Evolutionary conservation across 2,329 filamentous ascomycete genomes (phyloP).

Genomic region (Xylaria sp.): DNA sequence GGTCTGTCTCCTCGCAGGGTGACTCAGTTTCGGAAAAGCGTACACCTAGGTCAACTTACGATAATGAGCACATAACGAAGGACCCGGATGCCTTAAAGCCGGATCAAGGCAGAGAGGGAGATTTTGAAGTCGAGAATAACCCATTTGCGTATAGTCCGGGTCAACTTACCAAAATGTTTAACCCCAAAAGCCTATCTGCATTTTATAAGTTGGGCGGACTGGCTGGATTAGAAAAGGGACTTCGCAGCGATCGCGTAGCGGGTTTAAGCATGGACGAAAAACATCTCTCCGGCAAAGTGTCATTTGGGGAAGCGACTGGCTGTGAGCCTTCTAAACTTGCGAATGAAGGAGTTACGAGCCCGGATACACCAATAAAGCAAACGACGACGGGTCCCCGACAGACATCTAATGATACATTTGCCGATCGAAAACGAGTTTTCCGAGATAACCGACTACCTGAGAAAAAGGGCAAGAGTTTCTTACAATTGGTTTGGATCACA

Average conservation of each 20-base stretch:
- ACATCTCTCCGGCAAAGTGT: slow-evolving; percentile 70
- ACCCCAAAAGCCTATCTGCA: slow-evolving; percentile 86
- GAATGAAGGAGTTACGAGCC: slow-evolving; percentile 49
- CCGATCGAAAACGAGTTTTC: slow-evolving; percentile 76
- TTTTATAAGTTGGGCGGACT: slow-evolving; percentile 85
- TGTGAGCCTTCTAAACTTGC: slow-evolving; percentile 50
- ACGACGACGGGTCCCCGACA: slow-evolving; percentile 38
- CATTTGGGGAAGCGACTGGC: slow-evolving; percentile 75
- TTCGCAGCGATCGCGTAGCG: slow-evolving; percentile 76
- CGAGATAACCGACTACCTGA: slow-evolving; percentile 78
- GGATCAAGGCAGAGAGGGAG: slow-evolving; percentile 78
- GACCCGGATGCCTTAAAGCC: slow-evolving; percentile 77
- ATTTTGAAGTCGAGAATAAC: slow-evolving; percentile 81
- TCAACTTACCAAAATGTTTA: slow-evolving; percentile 86
- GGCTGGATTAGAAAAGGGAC: slow-evolving; percentile 79
- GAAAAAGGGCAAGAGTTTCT: slow-evolving; percentile 78
- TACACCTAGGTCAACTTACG: slow-evolving; percentile 50
- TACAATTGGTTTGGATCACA: slow-evolving; percentile 82
- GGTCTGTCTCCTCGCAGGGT: slow-evolving; percentile 63
- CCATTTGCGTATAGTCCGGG: slow-evolving; percentile 88
- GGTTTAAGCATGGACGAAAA: slow-evolving; percentile 84
- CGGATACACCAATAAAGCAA: slow-evolving; percentile 39
- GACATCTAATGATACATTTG: slow-evolving; percentile 56
- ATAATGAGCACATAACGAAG: slow-evolving; percentile 68
- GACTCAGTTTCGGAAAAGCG: slow-evolving; percentile 66